These are phyloP conservation scores for Fagopyrum esculentum DNA, from an alignment of 148 eudicot genomes.

Conservation along the genomic window DNA sequence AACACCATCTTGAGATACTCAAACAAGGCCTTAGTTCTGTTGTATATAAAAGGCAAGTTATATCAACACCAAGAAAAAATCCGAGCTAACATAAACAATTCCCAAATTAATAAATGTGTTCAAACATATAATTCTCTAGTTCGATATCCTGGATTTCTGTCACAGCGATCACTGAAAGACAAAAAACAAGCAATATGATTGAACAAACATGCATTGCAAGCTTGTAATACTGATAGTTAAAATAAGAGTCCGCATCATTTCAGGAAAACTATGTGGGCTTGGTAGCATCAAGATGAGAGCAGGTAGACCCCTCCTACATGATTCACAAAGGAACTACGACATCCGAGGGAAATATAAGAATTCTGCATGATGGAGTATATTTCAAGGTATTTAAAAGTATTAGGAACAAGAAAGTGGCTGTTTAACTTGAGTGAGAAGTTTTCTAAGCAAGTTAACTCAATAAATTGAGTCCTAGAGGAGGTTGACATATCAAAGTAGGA, in stretches of 20 bases:
- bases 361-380: background rate
- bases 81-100: background rate
- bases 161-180: background rate
- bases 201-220: background rate
- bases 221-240: background rate
- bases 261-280: background rate
- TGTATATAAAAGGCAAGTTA: background rate
- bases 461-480: background rate
- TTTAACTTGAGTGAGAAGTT: background rate
- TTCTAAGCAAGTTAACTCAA: background rate
- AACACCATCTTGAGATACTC: slow-evolving; percentile 88
- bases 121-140: background rate
- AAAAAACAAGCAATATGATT: background rate
- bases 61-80: background rate
- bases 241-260: background rate
- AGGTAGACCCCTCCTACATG: background rate
- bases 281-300: background rate
- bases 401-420: background rate
- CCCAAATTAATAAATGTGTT: background rate
- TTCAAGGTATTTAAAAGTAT: background rate
- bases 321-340: background rate
- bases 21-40: slow-evolving; percentile 63
- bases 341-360: background rate
- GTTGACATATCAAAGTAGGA: background rate
- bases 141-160: background rate